phyloP scores from a whole-genome alignment of 164 flowering plant genomes.

The Aristolochia contorta region DNA sequence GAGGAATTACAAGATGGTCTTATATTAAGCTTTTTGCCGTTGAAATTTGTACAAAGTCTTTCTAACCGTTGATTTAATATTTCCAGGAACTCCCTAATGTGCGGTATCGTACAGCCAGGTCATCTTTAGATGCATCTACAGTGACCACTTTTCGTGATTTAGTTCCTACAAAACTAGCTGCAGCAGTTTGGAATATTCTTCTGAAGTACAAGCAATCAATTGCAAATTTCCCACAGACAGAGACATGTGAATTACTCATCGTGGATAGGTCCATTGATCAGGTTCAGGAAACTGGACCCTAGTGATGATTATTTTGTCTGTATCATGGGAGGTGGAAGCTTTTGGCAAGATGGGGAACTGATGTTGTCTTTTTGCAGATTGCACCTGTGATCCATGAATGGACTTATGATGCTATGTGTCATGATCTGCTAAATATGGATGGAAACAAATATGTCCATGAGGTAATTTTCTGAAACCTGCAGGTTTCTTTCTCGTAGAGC shows the following conservation, averaged over 20 bases:
- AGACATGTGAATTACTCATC: slow-evolving; percentile 93
- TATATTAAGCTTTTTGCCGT: not conserved
- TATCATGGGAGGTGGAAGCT: no score
- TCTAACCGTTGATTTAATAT: not conserved
- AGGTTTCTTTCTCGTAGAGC: no score
- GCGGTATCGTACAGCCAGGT: slow-evolving; percentile 79
- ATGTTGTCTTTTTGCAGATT: slow-evolving; percentile 36
- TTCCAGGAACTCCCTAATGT: slow-evolving; percentile 85
- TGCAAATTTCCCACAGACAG: slow-evolving; percentile 73
- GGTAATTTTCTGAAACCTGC: slow-evolving; percentile 25
- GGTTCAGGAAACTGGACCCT: slow-evolving; percentile 33
- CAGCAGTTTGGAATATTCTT: slow-evolving; percentile 73
- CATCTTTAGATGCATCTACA: slow-evolving; percentile 52
- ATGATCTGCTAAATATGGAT: slow-evolving; percentile 80
- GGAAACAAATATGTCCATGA: slow-evolving; percentile 93
- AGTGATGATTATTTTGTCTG: no score
- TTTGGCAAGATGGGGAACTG: not conserved
- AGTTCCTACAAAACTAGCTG: slow-evolving; percentile 86
- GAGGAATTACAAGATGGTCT: no score
- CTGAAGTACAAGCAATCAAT: slow-evolving; percentile 57
- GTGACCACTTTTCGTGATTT: slow-evolving; percentile 70
- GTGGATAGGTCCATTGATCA: slow-evolving; percentile 93
- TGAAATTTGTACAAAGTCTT: not conserved
- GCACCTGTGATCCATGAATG: slow-evolving; percentile 99
- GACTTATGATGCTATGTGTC: slow-evolving; percentile 99